Evolutionary conservation across 495 filamentous ascomycete genomes (phyloP), one percentile per base, ranked within the genome.

Genomic region (Aspergillus cavernicola): DNA sequence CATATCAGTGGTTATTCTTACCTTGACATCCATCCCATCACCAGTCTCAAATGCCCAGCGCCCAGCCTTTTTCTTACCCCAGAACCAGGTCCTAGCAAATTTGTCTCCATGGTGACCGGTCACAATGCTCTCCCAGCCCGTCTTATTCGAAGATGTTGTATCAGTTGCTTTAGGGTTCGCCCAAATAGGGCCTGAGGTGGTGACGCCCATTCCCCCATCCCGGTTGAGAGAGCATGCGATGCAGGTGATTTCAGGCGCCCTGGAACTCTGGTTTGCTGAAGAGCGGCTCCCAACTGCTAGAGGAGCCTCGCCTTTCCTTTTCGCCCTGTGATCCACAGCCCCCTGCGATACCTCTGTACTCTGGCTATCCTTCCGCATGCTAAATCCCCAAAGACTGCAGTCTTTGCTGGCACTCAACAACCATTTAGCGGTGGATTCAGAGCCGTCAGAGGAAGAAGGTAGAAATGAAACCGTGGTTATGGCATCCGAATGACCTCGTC

Each of bases 101-200:
- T 85, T 83, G 58, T 97, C 92, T 15, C 86, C 82, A 56, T 83
- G 81, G 67, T 99, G 93, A n/a, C 89, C 92, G 10, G 93, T 99
- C 1, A 99, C 80, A 13, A 99, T 83, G 62, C 91, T 96, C 65
- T 97, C 95, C 92, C 93, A 97, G 12, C 93, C 93, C 3, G 90
- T 93, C 61, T 80, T 81, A 36, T 80, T 83, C 43, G 83, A 87
- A 44, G 80, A 73, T 50, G 80, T 77, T 51, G 82, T 83, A 50
- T 67, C 74, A 18, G 80, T 76, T 20, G 54, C 57, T 57, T 76
- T 79, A 9, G 78, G 77, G 64, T 90, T 92, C 41, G 88, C 83
- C 90, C 91, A 96, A 19, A 92, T 78, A 2, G 80, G 69, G 32
- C 79, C 85, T 6, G 88, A 85, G 11, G 83, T 82, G 50, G 86